These are phyloP conservation scores for Acanthamoeba culbertsoni DNA, from an alignment of 208 protist genomes.

Conservation along the genomic window DNA sequence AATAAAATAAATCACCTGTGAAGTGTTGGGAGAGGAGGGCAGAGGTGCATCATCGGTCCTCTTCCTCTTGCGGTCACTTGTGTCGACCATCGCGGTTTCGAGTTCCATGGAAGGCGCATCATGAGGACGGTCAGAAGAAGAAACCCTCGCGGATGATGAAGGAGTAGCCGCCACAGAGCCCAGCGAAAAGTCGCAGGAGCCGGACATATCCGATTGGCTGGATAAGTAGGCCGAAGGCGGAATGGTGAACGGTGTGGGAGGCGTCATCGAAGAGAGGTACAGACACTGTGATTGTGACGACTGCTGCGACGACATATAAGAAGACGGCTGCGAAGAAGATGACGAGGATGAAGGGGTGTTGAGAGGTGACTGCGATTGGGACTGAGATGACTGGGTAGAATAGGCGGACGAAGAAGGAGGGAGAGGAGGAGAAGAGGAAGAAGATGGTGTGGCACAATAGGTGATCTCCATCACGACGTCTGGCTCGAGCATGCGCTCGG, in stretches of 20 bases:
- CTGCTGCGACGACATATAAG: background rate
- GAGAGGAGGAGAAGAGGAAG: background rate
- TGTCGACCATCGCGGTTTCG: background rate
- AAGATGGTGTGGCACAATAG: background rate
- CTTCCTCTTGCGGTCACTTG: background rate
- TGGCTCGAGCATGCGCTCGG: background rate
- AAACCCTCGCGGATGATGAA: too few relatives aligned
- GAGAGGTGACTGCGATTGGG: background rate
- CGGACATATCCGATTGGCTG: background rate
- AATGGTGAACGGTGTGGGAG: slow-evolving; percentile 5
- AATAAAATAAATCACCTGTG: too few relatives aligned
- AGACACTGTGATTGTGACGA: background rate
- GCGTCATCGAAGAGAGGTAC: background rate
- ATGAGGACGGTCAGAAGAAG: background rate
- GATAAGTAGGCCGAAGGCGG: background rate
- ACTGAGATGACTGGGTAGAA: background rate
- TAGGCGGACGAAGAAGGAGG: background rate
- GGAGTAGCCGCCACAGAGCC: background rate
- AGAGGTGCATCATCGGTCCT: background rate
- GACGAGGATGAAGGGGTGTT: background rate
- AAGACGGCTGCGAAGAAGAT: background rate
- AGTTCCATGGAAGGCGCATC: background rate
- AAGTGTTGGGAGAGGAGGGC: background rate
- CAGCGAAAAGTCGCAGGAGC: background rate
- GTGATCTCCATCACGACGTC: background rate